phyloP scores from a whole-genome alignment of 352 stramenopile genomes.

The Blastocystis sp. region DNA sequence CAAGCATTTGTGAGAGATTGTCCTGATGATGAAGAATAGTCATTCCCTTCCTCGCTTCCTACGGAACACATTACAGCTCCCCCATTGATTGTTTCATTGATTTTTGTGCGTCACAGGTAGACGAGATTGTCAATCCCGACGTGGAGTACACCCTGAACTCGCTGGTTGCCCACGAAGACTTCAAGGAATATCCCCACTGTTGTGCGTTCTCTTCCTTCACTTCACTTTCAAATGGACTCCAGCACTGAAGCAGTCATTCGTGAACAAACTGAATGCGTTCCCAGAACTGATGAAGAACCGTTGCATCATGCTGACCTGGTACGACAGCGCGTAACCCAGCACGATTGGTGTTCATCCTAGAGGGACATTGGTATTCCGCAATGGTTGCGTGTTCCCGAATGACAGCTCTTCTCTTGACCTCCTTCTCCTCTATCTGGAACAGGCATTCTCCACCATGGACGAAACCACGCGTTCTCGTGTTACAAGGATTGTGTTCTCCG shows the following conservation, averaged over 20 bases:
- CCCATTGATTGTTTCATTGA: not conserved
- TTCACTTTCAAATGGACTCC: conserved; percentile 4
- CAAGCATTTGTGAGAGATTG: not conserved
- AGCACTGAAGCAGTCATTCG: not conserved
- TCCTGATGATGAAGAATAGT: not conserved
- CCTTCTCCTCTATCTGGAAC: conserved; percentile 3
- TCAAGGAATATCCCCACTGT: not conserved
- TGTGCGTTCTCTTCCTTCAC: not conserved
- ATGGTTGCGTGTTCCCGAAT: not conserved
- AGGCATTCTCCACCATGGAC: not conserved
- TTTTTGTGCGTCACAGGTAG: not conserved
- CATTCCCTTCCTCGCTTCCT: not conserved
- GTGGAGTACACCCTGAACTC: not conserved
- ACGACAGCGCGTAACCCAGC: not conserved
- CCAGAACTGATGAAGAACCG: not conserved
- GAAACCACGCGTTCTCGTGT: not conserved
- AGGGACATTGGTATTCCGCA: not conserved
- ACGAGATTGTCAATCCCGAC: not conserved
- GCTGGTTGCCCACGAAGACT: not conserved
- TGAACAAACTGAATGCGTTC: not conserved
- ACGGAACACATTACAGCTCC: not conserved
- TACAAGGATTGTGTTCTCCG: not conserved
- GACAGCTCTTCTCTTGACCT: not conserved
- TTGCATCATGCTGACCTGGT: conserved; percentile 31
- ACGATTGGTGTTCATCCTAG: not conserved